Base-by-base conservation (phyloP, 768 basidiomycete species). In the Cubamyces sp. region DNA sequence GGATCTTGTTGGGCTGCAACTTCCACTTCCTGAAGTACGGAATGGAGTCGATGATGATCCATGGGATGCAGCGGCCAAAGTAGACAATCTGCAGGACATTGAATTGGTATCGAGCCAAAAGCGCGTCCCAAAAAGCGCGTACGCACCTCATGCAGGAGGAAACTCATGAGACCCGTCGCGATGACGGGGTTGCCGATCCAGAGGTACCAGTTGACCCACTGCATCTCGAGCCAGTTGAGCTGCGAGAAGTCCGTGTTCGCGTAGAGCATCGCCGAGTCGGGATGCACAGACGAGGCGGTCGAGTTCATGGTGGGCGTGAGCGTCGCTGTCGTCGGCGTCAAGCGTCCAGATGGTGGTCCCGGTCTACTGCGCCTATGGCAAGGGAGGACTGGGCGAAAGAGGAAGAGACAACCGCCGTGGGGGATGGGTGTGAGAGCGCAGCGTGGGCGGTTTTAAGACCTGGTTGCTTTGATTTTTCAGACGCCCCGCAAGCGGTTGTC, bases 11-110 rank as follows among this genome's bases (percentile, higher is more conserved):
- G 4, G 92, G 87, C 73, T 98, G 96, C 3, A 98, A 81, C 75
- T 98, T 98, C 92, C 92, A 98, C 75, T 85, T 82, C 49, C 85
- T 84, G 79, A 98, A 99, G 79, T 94, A 98, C 0, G 94, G 94
- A 37, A 95, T 92, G 2, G 87, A 79, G 76, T 99, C 97, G 73
- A 98, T 88, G 75, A 97, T 91, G 68, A 98, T 90, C 93, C 94
- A 97, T 0, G 96, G 97, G 18, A 98, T 74, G 66, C 89, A 88
- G 23, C 97, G 91, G 41, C 96, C 97, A 71, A 99, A 99, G 79
- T 99, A 99, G 9, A 98, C 93, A 70, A 94, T 76, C 96, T 97
- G 64, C 26, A 39, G 1, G 19, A 3, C 26, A 14, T 47, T 34
- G 19, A 23, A 30, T 51, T 45, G 21, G 50, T 37, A 19, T 26